These are phyloP conservation scores for Truncatella angustata DNA, from an alignment of 2,329 filamentous ascomycete species.

Conservation along the genomic window DNA sequence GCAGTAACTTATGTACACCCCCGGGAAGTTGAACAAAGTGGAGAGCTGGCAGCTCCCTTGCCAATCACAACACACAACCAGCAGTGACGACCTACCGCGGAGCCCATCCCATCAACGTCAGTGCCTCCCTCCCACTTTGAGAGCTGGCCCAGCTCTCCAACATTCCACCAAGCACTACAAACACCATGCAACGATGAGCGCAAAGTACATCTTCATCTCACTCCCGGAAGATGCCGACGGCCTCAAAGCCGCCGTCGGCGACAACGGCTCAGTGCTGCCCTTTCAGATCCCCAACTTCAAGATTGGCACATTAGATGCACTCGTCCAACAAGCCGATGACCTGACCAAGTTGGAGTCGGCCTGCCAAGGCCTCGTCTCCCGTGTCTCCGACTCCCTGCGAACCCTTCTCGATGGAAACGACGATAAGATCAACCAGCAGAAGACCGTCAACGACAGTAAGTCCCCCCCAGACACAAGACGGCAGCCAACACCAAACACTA, in stretches of 20 bases:
- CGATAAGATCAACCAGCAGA: conserved; percentile 79
- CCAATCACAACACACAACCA: conserved; percentile 3
- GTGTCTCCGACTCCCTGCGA: conserved; percentile 83
- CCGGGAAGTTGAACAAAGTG: neutral
- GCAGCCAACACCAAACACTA: neutral
- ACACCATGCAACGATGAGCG: conserved; percentile 27
- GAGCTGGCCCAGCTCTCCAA: neutral
- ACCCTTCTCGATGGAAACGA: conserved; percentile 82
- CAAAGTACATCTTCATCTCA: conserved; percentile 84
- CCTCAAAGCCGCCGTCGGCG: conserved; percentile 69
- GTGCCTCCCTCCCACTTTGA: conserved; percentile 5
- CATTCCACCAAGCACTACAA: neutral
- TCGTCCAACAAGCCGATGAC: conserved; percentile 96
- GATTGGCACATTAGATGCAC: conserved; percentile 90
- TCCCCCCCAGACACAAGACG: conserved; percentile 9
- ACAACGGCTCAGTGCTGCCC: conserved; percentile 72
- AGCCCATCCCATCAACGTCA: conserved; percentile 3
- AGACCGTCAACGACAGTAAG: conserved; percentile 92
- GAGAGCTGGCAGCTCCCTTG: neutral
- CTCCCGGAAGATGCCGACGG: conserved; percentile 83
- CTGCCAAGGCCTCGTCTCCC: conserved; percentile 80
- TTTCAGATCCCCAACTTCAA: conserved; percentile 94
- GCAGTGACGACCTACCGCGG: too few species aligned
- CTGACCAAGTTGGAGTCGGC: conserved; percentile 79
- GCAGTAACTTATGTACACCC: neutral